These are phyloP conservation scores for Microsporum audouinii DNA, from an alignment of 2,329 filamentous ascomycete species.

Conservation along the genomic window DNA sequence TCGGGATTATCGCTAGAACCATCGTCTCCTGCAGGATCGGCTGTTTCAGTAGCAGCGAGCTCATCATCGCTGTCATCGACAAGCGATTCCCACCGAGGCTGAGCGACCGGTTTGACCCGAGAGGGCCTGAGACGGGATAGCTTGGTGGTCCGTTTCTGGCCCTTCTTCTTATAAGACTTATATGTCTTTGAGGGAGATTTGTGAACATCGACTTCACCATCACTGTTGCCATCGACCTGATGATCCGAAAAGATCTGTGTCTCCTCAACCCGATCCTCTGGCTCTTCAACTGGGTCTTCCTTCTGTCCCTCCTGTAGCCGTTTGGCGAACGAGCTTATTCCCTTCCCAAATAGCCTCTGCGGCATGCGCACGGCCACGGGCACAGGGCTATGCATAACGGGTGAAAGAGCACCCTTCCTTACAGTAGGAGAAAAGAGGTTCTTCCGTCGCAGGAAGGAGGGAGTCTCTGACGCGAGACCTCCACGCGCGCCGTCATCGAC, in stretches of 20 bases:
- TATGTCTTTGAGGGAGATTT: neutral
- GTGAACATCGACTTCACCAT: neutral
- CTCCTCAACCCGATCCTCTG: conserved; percentile 24
- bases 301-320: conserved; percentile 30
- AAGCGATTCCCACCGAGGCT: conserved; percentile 15
- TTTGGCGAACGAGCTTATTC: conserved; percentile 30
- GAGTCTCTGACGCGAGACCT: conserved; percentile 25
- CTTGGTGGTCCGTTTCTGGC: conserved; percentile 39
- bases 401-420: neutral
- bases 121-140: conserved; percentile 35
- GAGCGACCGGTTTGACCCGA: conserved; percentile 23
- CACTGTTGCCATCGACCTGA: conserved; percentile 26
- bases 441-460: conserved; percentile 30
- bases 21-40: neutral
- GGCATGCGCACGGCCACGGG: conserved; percentile 26
- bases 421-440: conserved; percentile 21
- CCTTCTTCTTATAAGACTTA: conserved; percentile 31
- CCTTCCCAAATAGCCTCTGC: conserved; percentile 26
- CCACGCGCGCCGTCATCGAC: neutral
- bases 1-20: conserved; percentile 19
- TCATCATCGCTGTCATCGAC: conserved; percentile 21
- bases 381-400: conserved; percentile 22
- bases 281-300: conserved; percentile 35
- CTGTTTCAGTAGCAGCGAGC: conserved; percentile 12
- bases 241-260: conserved; percentile 15